phyloP scores from a whole-genome alignment of 2,329 filamentous ascomycete species.

The Furcasterigmium furcatum region DNA sequence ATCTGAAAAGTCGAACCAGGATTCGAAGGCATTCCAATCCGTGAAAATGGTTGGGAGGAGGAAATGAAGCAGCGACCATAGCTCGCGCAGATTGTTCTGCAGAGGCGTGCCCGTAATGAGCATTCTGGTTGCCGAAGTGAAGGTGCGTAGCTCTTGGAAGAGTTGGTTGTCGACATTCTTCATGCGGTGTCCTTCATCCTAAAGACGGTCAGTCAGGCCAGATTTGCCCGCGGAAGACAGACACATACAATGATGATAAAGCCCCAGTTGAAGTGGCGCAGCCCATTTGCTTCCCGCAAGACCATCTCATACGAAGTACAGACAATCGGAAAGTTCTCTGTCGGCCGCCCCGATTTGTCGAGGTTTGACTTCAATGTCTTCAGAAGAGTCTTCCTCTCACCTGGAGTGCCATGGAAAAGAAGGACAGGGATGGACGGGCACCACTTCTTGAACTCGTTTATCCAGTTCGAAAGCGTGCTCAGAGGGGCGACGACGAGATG shows the following conservation, averaged over 20 bases:
- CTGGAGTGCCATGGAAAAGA: slow-evolving; percentile 84
- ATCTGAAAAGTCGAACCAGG: slow-evolving; percentile 96
- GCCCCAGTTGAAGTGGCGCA: slow-evolving; percentile 87
- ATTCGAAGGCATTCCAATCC: slow-evolving; percentile 87
- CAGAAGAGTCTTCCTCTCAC: slow-evolving; percentile 74
- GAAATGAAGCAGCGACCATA: slow-evolving; percentile 95
- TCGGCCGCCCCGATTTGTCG: slow-evolving; percentile 57
- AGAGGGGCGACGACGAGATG: slow-evolving; percentile 88
- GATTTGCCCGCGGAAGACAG: neutral
- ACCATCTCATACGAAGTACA: slow-evolving; percentile 97
- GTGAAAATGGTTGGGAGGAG: slow-evolving; percentile 90
- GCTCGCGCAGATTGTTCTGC: slow-evolving; percentile 90
- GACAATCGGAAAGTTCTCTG: slow-evolving; percentile 77
- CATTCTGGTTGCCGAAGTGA: slow-evolving; percentile 84
- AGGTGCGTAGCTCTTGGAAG: slow-evolving; percentile 83
- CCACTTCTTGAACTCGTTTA: slow-evolving; percentile 90
- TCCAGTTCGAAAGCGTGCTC: slow-evolving; percentile 93
- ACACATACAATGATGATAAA: slow-evolving; percentile 85
- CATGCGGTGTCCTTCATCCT: slow-evolving; percentile 94
- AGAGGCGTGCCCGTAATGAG: slow-evolving; percentile 93
- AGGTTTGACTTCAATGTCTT: slow-evolving; percentile 66
- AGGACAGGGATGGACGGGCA: slow-evolving; percentile 84
- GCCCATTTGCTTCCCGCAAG: slow-evolving; percentile 78
- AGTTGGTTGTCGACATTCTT: slow-evolving; percentile 95
- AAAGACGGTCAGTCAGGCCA: slow-evolving; percentile 3